A percentile compares a stretch with the other conserved stretches of the same genome.
Conservation (phyloP, 768 basidiomycete species). For the Agaricus bisporus region DNA sequence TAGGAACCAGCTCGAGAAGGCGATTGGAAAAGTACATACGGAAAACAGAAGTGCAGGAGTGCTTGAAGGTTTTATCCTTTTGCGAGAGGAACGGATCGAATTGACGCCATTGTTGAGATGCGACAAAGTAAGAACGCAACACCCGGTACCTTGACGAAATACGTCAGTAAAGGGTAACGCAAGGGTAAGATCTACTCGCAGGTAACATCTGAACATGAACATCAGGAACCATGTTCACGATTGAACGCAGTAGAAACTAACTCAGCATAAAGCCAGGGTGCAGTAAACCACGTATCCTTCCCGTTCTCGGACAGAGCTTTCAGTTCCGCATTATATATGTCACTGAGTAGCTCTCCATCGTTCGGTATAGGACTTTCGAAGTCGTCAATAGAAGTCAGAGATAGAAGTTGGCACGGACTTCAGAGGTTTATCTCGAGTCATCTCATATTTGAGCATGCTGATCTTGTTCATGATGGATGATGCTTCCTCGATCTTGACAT, state of each 20-base stretch:
- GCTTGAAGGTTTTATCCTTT: constrained; percentile 78
- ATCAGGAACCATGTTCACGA: background rate
- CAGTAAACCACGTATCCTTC: constrained; percentile 80
- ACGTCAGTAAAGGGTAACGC: background rate
- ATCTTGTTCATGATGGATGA: constrained; percentile 69
- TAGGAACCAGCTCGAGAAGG: background rate
- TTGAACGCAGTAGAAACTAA: constrained; percentile 33
- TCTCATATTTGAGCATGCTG: constrained; percentile 80
- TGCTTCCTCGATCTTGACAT: constrained; percentile 62
- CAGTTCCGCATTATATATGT: constrained; percentile 77
- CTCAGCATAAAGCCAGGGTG: constrained; percentile 97
- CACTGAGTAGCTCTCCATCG: constrained; percentile 67
- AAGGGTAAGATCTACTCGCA: background rate
- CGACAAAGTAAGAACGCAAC: constrained; percentile 64
- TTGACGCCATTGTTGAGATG: constrained; percentile 60
- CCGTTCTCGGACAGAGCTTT: constrained; percentile 34
- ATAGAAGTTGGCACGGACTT: constrained; percentile 38
- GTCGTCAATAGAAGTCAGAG: background rate
- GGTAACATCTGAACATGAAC: background rate
- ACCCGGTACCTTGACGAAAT: constrained; percentile 64
- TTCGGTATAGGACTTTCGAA: constrained; percentile 53
- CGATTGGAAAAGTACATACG: constrained; percentile 39
- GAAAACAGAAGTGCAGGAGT: constrained; percentile 70
- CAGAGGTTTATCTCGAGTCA: constrained; percentile 69
- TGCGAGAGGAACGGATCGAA: constrained; percentile 82